phyloP scores from a whole-genome alignment of 2,329 filamentous ascomycete genomes.

The Microsporum audouinii region DNA sequence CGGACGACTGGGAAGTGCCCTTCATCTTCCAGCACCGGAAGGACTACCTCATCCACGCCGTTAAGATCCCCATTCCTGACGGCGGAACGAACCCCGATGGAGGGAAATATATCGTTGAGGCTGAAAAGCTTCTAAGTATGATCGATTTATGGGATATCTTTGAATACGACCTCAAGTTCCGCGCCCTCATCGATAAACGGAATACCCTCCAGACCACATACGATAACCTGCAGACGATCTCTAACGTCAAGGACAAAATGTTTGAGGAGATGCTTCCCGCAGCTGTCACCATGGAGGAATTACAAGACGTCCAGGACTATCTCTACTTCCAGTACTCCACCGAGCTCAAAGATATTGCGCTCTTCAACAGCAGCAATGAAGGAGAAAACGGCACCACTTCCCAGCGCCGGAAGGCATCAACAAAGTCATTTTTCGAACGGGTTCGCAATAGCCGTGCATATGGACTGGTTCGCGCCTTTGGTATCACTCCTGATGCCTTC shows the following conservation, averaged over 20 bases:
- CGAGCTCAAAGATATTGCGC: conserved; percentile 68
- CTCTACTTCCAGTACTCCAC: conserved; percentile 84
- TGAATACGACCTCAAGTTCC: conserved; percentile 89
- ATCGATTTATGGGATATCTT: conserved; percentile 92
- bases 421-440: conserved; percentile 69
- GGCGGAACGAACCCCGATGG: conserved; percentile 57
- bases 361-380: conserved; percentile 41
- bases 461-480: conserved; percentile 74
- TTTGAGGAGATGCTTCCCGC: conserved; percentile 72
- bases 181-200: conserved; percentile 82
- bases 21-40: conserved; percentile 98
- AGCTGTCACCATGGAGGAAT: conserved; percentile 80
- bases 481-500: conserved; percentile 77
- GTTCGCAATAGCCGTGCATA: conserved; percentile 71
- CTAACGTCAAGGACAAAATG: conserved; percentile 57
- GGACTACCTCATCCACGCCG: conserved; percentile 88
- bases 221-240: conserved; percentile 58
- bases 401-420: conserved; percentile 71
- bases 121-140: conserved; percentile 82
- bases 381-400: conserved; percentile 49
- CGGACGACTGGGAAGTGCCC: conserved; percentile 88
- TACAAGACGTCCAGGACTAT: conserved; percentile 94
- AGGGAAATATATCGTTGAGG: conserved; percentile 60
- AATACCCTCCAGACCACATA: conserved; percentile 72
- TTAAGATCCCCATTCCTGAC: conserved; percentile 53